Evolutionary conservation across 2,329 filamentous ascomycete species (phyloP).

Genomic region (Cladosporium halotolerans): DNA sequence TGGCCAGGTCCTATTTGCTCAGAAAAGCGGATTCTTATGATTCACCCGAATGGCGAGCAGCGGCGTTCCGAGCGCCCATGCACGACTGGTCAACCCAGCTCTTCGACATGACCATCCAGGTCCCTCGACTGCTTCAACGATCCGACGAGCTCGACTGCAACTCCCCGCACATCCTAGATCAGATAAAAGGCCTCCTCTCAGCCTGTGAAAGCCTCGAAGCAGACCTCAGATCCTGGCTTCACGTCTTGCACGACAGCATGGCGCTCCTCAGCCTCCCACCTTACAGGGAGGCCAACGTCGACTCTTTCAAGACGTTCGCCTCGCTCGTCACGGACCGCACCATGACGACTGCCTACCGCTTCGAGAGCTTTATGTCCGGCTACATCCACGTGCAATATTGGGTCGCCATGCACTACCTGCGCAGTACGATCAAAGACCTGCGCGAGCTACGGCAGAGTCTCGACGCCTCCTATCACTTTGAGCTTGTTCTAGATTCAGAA

Average conservation of each 20-base stretch:
- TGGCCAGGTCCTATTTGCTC: constrained; percentile 10
- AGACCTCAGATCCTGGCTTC: constrained; percentile 21
- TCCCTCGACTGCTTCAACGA: constrained; percentile 24
- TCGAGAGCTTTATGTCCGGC: constrained; percentile 24
- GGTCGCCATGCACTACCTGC: constrained; percentile 26
- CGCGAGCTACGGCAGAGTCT: constrained; percentile 6
- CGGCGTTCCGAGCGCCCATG: constrained; percentile 18
- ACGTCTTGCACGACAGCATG: constrained; percentile 1
- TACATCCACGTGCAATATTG: constrained; percentile 28
- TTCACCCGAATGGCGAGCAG: constrained; percentile 11
- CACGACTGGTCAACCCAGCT: constrained; percentile 22
- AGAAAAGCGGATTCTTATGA: constrained; percentile 12
- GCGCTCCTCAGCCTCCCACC: background rate
- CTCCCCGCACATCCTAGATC: constrained; percentile 1
- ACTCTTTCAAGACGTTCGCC: constrained; percentile 22
- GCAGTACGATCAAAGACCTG: constrained; percentile 15
- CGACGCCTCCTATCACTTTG: background rate
- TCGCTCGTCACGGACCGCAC: constrained; percentile 21
- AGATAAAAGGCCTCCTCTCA: constrained; percentile 18
- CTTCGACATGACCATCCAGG: constrained; percentile 26
- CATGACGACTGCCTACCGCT: constrained; percentile 22
- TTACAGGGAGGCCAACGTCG: constrained; percentile 17
- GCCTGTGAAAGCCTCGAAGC: constrained; percentile 19
- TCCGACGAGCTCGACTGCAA: constrained; percentile 19
- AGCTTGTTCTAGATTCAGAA: constrained; percentile 17